Conservation (phyloP, 345 rosid genomes). For the Eutrema yunnanense region DNA sequence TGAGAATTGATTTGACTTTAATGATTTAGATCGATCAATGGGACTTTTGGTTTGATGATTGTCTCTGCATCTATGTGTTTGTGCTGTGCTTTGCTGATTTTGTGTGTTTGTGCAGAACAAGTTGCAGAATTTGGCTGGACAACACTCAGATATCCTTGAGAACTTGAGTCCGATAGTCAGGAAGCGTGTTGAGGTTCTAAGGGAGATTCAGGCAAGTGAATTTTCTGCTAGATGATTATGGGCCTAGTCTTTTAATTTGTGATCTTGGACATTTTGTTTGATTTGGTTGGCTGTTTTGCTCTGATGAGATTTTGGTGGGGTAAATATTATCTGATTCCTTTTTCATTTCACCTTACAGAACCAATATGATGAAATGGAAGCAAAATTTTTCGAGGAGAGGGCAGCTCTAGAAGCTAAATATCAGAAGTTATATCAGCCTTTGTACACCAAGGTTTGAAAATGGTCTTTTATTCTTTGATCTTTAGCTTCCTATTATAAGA, state of each 20-base stretch:
- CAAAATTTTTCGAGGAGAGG: constrained; percentile 85
- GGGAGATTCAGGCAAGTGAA: constrained; percentile 73
- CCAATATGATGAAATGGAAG: constrained; percentile 76
- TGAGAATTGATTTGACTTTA: neutral
- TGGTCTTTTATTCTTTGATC: constrained; percentile 1
- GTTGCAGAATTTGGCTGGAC: constrained; percentile 76
- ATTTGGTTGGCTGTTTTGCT: neutral
- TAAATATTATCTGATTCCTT: neutral
- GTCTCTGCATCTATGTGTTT: neutral
- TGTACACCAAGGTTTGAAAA: constrained; percentile 56
- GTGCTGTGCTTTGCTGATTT: constrained; percentile 7
- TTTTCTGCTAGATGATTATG: neutral
- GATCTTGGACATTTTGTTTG: neutral
- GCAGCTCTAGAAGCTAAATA: constrained; percentile 91
- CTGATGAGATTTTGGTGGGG: neutral
- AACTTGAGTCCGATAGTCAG: constrained; percentile 51
- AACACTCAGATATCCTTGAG: constrained; percentile 70
- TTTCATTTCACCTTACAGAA: constrained; percentile 38
- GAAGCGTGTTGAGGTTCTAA: constrained; percentile 86
- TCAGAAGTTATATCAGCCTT: constrained; percentile 76
- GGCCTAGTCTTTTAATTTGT: neutral
- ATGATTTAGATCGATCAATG: neutral
- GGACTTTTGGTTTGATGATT: neutral
- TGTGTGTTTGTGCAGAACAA: constrained; percentile 45
- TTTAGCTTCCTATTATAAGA: neutral